Base-by-base conservation (phyloP, 345 rosid genomes). In the Cardamine resedifolia region DNA sequence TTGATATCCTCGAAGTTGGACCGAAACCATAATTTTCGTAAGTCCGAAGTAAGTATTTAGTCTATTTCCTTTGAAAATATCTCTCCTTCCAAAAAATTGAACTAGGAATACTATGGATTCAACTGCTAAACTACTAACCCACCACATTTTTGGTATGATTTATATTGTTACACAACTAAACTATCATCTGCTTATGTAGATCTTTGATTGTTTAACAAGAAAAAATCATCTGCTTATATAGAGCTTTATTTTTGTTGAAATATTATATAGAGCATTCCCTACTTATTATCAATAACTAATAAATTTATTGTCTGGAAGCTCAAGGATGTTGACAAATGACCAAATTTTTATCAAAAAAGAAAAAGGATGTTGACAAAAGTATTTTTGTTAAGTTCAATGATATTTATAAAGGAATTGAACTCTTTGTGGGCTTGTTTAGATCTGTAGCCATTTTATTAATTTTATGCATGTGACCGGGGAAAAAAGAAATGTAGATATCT, bases 391-490 rank as follows among this genome's bases (percentile, higher is more conserved):
- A 39, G 28, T 26, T 27, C 28, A 20, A 12, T 26, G 41, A 28
- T 28, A 8, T 43, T 14, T 56, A 7, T 3, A n/a, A 26, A n/a
- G 20, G 38, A 55, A 55, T 27, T 27, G 4, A 56, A n/a, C 24
- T 56, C 24, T 18, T 57, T 57, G 14, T 1, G 16, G 53, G 5
- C 18, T 10, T 33, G 7, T 47, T 7, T 58, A 47, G 66, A 58
- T 70, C 58, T 58, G 19, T 15, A 69, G 26, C 19, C 57, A 44
- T 28, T 45, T 33, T 33, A 33, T 7, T 33, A 33, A 36, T 3
- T 36, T 44, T 45, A 16, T 69, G 74, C 74, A 70, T 70, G 74
- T 70, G 74, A 70, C 39, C 34, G 36, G 6, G 6, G 43, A 56
- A 1, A 7, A 12, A 18, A 50, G 1, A 49, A 19, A 14, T 34